These are phyloP conservation scores for Penicillium daleae DNA, from an alignment of 495 filamentous ascomycete genomes.

Conservation along the genomic window DNA sequence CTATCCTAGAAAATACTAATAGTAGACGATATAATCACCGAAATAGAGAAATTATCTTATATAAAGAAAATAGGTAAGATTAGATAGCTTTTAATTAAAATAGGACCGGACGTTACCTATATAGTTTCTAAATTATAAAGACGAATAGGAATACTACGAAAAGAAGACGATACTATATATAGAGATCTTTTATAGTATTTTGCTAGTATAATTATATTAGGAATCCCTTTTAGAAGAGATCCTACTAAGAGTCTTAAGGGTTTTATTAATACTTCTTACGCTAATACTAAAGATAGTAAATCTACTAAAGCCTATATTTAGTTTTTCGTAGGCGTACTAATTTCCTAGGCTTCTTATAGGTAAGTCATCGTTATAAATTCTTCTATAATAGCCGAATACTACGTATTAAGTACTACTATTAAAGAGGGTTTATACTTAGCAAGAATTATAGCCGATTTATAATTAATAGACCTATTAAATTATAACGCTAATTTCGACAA, in stretches of 20 bases:
- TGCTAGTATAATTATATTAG: neutral
- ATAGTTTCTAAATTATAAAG: neutral
- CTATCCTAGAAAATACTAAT: neutral
- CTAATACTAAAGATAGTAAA: neutral
- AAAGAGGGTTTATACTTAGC: no score
- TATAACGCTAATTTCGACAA: no score
- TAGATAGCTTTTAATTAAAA: neutral
- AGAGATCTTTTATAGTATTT: neutral
- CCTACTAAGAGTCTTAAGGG: neutral
- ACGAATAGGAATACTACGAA: neutral
- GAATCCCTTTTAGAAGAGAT: neutral
- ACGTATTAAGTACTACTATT: no score
- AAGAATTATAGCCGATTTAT: no score
- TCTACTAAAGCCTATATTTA: neutral
- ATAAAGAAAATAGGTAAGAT: neutral
- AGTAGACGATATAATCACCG: neutral
- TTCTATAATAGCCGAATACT: no score
- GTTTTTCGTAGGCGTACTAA: neutral
- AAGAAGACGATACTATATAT: neutral
- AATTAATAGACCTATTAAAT: no score
- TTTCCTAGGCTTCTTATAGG: neutral
- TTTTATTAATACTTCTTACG: neutral
- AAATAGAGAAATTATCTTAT: neutral
- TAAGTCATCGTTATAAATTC: constrained; percentile 2
- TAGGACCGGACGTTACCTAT: neutral